phyloP scores from a whole-genome alignment of 768 basidiomycete species.

The Mycena capillaripes region DNA sequence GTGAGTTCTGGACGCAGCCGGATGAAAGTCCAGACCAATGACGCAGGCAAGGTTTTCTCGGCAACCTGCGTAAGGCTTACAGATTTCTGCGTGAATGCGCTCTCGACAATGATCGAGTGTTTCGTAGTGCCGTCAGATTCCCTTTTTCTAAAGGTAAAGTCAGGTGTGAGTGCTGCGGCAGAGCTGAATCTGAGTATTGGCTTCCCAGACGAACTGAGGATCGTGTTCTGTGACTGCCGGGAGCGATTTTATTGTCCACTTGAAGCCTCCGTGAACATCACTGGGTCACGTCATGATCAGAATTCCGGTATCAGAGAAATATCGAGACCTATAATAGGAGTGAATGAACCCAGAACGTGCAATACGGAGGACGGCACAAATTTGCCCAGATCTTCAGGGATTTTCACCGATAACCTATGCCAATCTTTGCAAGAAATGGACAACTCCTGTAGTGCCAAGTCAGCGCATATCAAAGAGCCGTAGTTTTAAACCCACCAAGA shows the following conservation, averaged over 20 bases:
- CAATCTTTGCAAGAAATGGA: background rate
- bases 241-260: background rate
- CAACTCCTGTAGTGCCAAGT: background rate
- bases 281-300: conserved; percentile 14
- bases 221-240: background rate
- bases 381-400: conserved; percentile 7
- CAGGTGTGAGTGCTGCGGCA: background rate
- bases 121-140: background rate
- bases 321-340: background rate
- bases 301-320: background rate
- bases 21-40: background rate
- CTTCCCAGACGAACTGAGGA: background rate
- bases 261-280: conserved; percentile 10
- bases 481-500: background rate
- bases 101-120: conserved; percentile 14
- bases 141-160: conserved; percentile 1
- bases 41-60: conserved; percentile 6
- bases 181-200: conserved; percentile 7
- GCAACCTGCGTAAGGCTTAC: background rate
- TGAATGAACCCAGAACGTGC: background rate
- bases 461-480: background rate
- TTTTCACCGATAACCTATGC: background rate
- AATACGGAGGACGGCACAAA: background rate
- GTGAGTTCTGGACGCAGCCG: background rate
- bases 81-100: conserved; percentile 1